A percentile compares a stretch with the other conserved stretches of the same genome.
phyloP scores from a whole-genome alignment of 73 alveolate species.

The Paraurostyla sp. region DNA sequence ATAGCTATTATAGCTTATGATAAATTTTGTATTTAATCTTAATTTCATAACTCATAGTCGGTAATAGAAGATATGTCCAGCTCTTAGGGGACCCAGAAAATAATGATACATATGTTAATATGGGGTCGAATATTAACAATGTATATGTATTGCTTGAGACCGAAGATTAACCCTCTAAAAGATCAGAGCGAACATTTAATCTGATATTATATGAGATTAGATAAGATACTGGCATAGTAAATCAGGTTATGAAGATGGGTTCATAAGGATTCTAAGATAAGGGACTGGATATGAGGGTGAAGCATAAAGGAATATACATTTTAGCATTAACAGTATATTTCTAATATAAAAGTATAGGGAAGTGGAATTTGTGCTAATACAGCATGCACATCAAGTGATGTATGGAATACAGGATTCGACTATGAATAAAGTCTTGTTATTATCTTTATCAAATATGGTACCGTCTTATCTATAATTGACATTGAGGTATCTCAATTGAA shows the following conservation, averaged over 20 bases:
- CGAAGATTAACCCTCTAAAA: constrained; percentile 4
- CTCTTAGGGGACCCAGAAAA: constrained; percentile 15
- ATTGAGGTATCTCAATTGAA: neutral
- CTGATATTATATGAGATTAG: constrained; percentile 9
- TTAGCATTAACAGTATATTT: constrained; percentile 23
- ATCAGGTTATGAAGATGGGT: neutral
- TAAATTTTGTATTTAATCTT: constrained; percentile 8
- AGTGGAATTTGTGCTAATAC: neutral
- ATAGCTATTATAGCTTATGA: constrained; percentile 46
- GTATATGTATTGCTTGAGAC: neutral
- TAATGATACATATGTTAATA: neutral
- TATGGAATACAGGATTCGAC: neutral
- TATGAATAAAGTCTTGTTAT: neutral
- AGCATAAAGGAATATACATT: constrained; percentile 11
- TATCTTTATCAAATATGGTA: constrained; percentile 5
- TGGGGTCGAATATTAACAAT: neutral
- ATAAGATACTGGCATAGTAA: constrained; percentile 15
- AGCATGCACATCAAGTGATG: neutral
- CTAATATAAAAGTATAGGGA: neutral
- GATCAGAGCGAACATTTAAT: neutral
- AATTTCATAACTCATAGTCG: constrained; percentile 35
- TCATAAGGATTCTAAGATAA: constrained; percentile 1
- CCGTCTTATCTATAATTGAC: neutral
- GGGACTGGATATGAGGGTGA: constrained; percentile 25
- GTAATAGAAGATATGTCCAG: constrained; percentile 15